A percentile compares a stretch with the other conserved stretches of the same genome.
Conservation (phyloP, 1,284 basidiomycete species). For the Sporisorium exsertum region DNA sequence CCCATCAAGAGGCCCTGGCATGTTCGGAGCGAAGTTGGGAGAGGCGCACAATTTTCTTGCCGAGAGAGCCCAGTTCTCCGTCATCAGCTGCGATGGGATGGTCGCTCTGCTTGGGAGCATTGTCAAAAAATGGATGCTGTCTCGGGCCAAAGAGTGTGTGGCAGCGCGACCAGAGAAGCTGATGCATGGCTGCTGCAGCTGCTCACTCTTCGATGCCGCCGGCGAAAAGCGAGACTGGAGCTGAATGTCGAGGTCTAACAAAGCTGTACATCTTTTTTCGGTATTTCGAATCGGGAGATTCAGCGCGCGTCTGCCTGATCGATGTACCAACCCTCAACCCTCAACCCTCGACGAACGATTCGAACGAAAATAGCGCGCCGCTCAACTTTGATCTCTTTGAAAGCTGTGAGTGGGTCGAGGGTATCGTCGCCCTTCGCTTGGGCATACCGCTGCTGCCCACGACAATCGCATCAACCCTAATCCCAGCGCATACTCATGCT, state of each 20-base stretch:
- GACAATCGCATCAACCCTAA: conserved; percentile 13
- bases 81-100: neutral
- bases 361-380: neutral
- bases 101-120: too few relatives aligned
- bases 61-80: neutral
- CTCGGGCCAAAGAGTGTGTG: too few relatives aligned
- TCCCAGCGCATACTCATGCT: conserved; percentile 4
- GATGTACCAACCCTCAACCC: conserved; percentile 12
- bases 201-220: too few relatives aligned
- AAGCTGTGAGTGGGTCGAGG: conserved; percentile 31
- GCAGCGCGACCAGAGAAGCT: too few relatives aligned
- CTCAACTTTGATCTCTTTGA: neutral
- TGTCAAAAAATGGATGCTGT: too few relatives aligned
- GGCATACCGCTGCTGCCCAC: neutral
- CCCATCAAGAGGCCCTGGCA: neutral
- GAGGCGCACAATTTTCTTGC: neutral
- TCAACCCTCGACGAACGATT: conserved; percentile 11
- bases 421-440: conserved; percentile 9
- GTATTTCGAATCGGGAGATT: too few relatives aligned
- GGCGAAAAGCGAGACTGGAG: too few relatives aligned
- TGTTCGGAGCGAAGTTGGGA: conserved; percentile 1
- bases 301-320: too few relatives aligned
- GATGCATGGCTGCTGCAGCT: too few relatives aligned
- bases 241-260: neutral
- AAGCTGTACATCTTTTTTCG: too few relatives aligned